Evolutionary conservation across 441 rosid genomes (phyloP).

Genomic region (Metrosideros polymorpha): DNA sequence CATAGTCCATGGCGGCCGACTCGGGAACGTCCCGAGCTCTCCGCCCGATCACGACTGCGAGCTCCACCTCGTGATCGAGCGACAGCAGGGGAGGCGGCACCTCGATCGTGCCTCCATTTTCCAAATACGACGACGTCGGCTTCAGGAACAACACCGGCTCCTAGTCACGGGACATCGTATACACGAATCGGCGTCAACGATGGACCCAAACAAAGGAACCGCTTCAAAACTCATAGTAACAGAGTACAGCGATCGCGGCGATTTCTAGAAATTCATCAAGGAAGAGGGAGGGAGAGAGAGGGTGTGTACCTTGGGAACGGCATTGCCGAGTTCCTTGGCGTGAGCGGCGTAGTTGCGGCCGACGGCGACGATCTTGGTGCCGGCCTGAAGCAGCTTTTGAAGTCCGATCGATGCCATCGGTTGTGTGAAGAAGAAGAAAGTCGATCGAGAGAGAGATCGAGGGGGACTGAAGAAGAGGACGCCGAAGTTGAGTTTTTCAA

Average conservation of each 20-base stretch:
- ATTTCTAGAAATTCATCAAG: not conserved
- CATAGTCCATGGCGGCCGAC: slow-evolving; percentile 66
- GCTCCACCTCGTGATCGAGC: slow-evolving; percentile 90
- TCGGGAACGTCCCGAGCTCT: slow-evolving; percentile 82
- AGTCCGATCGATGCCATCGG: slow-evolving; percentile 1
- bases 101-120: slow-evolving; percentile 84
- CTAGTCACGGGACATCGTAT: slow-evolving; percentile 13
- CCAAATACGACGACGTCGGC: slow-evolving; percentile 87
- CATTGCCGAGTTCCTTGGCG: slow-evolving; percentile 95
- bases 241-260: not conserved
- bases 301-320: slow-evolving; percentile 60
- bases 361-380: slow-evolving; percentile 87
- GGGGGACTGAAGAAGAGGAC: not conserved
- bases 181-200: not conserved
- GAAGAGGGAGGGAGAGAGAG: not conserved
- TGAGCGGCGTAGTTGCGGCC: slow-evolving; percentile 98
- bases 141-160: slow-evolving; percentile 88
- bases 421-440: not conserved
- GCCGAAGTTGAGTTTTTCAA: not conserved
- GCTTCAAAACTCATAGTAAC: not conserved
- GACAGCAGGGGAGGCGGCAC: slow-evolving; percentile 64
- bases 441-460: not conserved
- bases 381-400: slow-evolving; percentile 40
- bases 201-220: not conserved
- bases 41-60: slow-evolving; percentile 69